Evolutionary conservation across 2,329 filamentous ascomycete genomes (phyloP), one percentile per base, ranked within the genome.

Genomic region (Aspergillus unguis): DNA sequence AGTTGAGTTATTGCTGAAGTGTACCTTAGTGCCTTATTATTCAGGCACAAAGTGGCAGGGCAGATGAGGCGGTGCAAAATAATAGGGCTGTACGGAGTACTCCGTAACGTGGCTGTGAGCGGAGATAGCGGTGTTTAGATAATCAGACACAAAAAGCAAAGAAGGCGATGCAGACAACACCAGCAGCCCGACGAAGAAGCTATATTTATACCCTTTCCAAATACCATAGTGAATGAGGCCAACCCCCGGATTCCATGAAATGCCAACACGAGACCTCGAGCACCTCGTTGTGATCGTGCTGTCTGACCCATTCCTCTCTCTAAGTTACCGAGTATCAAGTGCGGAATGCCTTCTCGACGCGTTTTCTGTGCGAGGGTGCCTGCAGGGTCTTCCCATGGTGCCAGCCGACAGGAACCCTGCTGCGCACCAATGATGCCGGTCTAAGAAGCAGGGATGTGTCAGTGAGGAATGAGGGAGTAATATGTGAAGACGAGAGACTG

Each of bases 31-130:
- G 31, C 42, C 45, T 52, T 56, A 55, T 59, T 54, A 56, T 48
- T 47, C 52, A 59, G 57, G 57, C 60, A 64, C 58, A 56, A 57
- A 55, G 37, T 45, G 49, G 52, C 52, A 42, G 33, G 35, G 26
- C 33, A 37, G 17, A 23, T 48, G 57, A 48, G 59, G 59, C 58
- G 52, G 56, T 55, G 53, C 53, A 48, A 23, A 10, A 9, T 51
- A 58, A 56, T 58, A 54, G 55, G 59, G 37, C 10, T 38, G 36
- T 17, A 17, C 17, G 17, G 17, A 17, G 17, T 17, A 23, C 36
- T 38, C n/a, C 25, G 36, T n/a, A 50, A 41, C 32, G 50, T 44
- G 50, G 38, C 50, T 41, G 26, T 23, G 26, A 17, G 11, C 25
- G 7, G 36, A 17, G 23, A 4, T 32, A 6, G 36, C 8, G 10